phyloP scores from a whole-genome alignment of 2,329 filamentous ascomycete species.

The Cladosporium sp. region DNA sequence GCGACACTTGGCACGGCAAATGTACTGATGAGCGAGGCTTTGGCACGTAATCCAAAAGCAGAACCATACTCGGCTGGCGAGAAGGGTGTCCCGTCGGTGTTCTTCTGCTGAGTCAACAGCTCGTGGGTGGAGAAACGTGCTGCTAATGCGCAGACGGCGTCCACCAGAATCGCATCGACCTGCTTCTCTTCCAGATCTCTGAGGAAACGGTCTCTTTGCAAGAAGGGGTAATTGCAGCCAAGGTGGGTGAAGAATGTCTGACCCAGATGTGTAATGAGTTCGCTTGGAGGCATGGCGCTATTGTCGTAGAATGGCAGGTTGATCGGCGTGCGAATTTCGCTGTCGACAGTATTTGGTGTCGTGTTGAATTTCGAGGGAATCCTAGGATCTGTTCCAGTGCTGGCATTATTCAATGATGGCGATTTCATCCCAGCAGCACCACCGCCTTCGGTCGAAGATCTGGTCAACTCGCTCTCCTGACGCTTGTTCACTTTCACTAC shows the following conservation, averaged over 20 bases:
- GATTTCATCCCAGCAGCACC: constrained; percentile 22
- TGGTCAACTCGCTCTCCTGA: constrained; percentile 56
- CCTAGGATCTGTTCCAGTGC: constrained; percentile 14
- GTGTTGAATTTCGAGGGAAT: constrained; percentile 15
- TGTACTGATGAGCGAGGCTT: constrained; percentile 75
- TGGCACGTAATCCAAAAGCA: constrained; percentile 76
- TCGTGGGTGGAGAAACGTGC: constrained; percentile 70
- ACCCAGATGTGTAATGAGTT: constrained; percentile 70
- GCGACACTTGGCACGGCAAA: constrained; percentile 79
- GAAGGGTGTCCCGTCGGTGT: constrained; percentile 42
- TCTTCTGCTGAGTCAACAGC: constrained; percentile 48
- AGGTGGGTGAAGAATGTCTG: constrained; percentile 78
- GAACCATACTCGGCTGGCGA: constrained; percentile 65
- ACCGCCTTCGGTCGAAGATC: constrained; percentile 47
- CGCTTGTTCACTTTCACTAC: constrained; percentile 67
- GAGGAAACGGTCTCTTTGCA: constrained; percentile 68
- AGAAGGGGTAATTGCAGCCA: constrained; percentile 81
- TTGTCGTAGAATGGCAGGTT: constrained; percentile 70
- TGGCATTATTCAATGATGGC: constrained; percentile 16
- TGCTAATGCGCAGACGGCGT: constrained; percentile 77
- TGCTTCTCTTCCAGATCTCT: constrained; percentile 75
- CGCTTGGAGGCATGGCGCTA: constrained; percentile 65
- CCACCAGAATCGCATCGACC: constrained; percentile 78
- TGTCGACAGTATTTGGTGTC: constrained; percentile 25
- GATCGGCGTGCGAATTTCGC: constrained; percentile 41